Evolutionary conservation across 179 eudicot species (phyloP).

Genomic region (Vitellaria paradoxa): DNA sequence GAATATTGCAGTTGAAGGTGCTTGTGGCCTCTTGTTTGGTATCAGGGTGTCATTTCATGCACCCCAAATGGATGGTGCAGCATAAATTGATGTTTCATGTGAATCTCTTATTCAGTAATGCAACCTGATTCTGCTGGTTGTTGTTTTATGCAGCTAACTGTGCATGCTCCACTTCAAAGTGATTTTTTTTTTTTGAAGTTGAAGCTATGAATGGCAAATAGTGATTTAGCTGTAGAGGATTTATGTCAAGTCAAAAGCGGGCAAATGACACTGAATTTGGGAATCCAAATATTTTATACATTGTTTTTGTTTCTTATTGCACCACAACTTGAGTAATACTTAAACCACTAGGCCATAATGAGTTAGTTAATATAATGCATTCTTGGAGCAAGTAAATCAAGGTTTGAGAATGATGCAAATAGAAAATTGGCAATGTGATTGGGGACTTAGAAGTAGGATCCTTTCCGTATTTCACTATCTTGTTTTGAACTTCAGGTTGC

Average conservation of each 20-base stretch:
- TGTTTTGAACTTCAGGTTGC: conserved; percentile 45
- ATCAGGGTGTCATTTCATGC: not conserved
- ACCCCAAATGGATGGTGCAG: not conserved
- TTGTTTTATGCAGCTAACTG: too few species aligned
- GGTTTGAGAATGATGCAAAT: not conserved
- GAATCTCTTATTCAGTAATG: not conserved
- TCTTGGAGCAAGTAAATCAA: not conserved
- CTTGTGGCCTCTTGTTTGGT: not conserved
- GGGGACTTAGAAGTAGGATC: not conserved
- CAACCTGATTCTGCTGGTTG: too few species aligned
- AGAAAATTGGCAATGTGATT: not conserved
- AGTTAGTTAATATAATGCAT: not conserved
- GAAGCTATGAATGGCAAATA: too few species aligned
- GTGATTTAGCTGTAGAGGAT: too few species aligned
- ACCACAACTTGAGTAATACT: too few species aligned
- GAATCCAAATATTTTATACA: too few species aligned
- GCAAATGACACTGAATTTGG: too few species aligned
- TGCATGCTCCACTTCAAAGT: too few species aligned
- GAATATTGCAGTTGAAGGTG: not conserved
- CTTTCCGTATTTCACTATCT: not conserved
- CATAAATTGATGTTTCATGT: not conserved
- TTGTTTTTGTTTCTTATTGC: too few species aligned
- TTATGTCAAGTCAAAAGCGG: too few species aligned
- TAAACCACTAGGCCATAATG: not conserved
- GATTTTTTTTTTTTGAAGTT: too few species aligned